These are phyloP conservation scores for Zygosaccharomyces lentus DNA, from an alignment of 805 yeast genomes.

Conservation along the genomic window DNA sequence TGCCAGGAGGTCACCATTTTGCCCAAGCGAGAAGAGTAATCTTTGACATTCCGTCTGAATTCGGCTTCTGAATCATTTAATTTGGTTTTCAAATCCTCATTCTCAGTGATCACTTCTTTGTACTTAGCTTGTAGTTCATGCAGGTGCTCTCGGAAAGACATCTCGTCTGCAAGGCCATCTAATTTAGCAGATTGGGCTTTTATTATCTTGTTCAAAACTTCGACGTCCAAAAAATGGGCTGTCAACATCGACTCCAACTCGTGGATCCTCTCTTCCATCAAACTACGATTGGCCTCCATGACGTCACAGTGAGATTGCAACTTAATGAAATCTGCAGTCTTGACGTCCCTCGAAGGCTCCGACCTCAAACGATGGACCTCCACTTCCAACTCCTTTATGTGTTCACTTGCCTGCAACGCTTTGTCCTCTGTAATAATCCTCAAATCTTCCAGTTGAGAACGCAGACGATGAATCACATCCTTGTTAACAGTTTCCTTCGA, in stretches of 20 bases:
- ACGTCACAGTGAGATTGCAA: constrained; percentile 22
- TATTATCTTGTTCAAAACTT: constrained; percentile 50
- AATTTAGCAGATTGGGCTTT: constrained; percentile 49
- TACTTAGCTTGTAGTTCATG: constrained; percentile 46
- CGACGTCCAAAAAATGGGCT: constrained; percentile 49
- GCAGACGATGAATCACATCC: constrained; percentile 30
- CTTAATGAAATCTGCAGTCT: constrained; percentile 19
- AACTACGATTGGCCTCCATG: constrained; percentile 44
- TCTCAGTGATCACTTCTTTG: constrained; percentile 43
- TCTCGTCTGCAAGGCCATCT: constrained; percentile 42
- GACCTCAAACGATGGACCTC: constrained; percentile 30
- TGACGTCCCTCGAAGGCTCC: constrained; percentile 27
- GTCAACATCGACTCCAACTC: constrained; percentile 52
- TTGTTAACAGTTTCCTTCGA: constrained; percentile 22
- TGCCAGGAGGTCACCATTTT: constrained; percentile 28
- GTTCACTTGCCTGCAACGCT: constrained; percentile 54
- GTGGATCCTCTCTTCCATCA: constrained; percentile 39
- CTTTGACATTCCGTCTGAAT: constrained; percentile 31
- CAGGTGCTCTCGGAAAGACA: constrained; percentile 43
- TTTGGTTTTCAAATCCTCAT: constrained; percentile 39
- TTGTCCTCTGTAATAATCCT: constrained; percentile 45
- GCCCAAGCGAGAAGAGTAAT: constrained; percentile 29
- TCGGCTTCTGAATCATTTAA: constrained; percentile 34
- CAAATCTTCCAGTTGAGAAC: constrained; percentile 37
- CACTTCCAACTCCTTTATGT: constrained; percentile 46